Percentiles rank a stretch among this genome's conserved stretches.
phyloP scores from a whole-genome alignment of 1,139 yeast species.

The Debaryomyces subglobosus region DNA sequence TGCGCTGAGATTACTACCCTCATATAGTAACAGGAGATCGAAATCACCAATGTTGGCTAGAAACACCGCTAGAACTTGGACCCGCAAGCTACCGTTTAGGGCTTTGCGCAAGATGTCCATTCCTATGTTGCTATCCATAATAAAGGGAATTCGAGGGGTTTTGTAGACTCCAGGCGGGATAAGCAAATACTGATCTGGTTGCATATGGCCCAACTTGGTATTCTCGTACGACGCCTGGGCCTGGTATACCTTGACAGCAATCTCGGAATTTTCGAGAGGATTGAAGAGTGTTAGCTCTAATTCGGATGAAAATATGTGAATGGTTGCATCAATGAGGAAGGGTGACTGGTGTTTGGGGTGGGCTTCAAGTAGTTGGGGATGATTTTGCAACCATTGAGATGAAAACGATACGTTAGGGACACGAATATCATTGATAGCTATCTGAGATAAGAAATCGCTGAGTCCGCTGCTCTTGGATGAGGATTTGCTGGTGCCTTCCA shows the following conservation, averaged over 20 bases:
- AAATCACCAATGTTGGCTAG: slow-evolving; percentile 40
- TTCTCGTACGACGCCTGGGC: slow-evolving; percentile 53
- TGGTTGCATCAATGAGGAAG: slow-evolving; percentile 47
- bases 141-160: slow-evolving; percentile 53
- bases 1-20: slow-evolving; percentile 45
- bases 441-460: background rate
- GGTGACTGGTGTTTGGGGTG: slow-evolving; percentile 7
- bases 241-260: slow-evolving; percentile 40
- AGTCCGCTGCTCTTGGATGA: background rate
- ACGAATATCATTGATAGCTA: background rate
- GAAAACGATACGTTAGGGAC: slow-evolving; percentile 7
- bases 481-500: background rate
- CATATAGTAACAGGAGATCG: slow-evolving; percentile 41
- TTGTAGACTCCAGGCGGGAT: slow-evolving; percentile 54
- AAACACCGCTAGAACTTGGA: slow-evolving; percentile 50
- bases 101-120: slow-evolving; percentile 52
- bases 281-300: slow-evolving; percentile 54
- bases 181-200: slow-evolving; percentile 34
- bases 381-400: background rate
- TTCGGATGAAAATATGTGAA: slow-evolving; percentile 56
- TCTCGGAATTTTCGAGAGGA: slow-evolving; percentile 49
- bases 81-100: slow-evolving; percentile 49
- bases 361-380: background rate
- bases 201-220: slow-evolving; percentile 47
- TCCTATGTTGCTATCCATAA: slow-evolving; percentile 49